Evolutionary conservation across 2,329 filamentous ascomycete genomes (phyloP).

Genomic region (Arthrobotrys iridis): DNA sequence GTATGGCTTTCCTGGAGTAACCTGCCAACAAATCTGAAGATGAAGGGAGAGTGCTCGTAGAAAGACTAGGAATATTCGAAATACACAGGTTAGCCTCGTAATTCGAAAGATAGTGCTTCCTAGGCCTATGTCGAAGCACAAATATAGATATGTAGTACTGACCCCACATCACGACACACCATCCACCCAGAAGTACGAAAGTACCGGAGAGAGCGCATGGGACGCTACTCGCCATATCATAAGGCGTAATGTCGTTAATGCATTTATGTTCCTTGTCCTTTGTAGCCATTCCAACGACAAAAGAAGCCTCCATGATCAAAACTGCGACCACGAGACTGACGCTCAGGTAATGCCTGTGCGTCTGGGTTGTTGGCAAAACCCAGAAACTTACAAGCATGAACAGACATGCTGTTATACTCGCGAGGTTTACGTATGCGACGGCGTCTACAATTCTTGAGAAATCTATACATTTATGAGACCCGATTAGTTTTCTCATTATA

Average conservation of each 20-base stretch:
- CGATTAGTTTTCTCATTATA: not conserved
- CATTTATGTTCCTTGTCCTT: conserved; percentile 67
- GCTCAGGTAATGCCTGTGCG: conserved; percentile 90
- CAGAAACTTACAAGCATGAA: conserved; percentile 84
- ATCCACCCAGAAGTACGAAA: conserved; percentile 85
- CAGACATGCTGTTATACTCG: conserved; percentile 74
- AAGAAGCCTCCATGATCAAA: conserved; percentile 79
- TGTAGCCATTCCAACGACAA: conserved; percentile 5
- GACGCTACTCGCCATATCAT: conserved; percentile 84
- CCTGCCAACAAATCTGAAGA: conserved; percentile 97
- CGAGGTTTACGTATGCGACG: conserved; percentile 85
- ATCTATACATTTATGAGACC: conserved; percentile 69
- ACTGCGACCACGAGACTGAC: conserved; percentile 83
- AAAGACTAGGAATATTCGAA: conserved; percentile 74
- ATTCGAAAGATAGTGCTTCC: not conserved
- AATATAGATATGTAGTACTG: conserved; percentile 55
- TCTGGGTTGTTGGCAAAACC: conserved; percentile 84
- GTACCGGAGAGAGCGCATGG: conserved; percentile 89
- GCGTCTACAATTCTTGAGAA: conserved; percentile 71
- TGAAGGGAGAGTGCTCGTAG: conserved; percentile 90
- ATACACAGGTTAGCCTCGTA: not conserved
- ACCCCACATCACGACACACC: conserved; percentile 85
- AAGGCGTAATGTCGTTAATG: conserved; percentile 87
- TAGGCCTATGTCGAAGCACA: too few species aligned
- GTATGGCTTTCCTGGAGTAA: conserved; percentile 85